Evolutionary conservation across 1,139 yeast genomes (phyloP).

Genomic region (Kodamaea suecica): DNA sequence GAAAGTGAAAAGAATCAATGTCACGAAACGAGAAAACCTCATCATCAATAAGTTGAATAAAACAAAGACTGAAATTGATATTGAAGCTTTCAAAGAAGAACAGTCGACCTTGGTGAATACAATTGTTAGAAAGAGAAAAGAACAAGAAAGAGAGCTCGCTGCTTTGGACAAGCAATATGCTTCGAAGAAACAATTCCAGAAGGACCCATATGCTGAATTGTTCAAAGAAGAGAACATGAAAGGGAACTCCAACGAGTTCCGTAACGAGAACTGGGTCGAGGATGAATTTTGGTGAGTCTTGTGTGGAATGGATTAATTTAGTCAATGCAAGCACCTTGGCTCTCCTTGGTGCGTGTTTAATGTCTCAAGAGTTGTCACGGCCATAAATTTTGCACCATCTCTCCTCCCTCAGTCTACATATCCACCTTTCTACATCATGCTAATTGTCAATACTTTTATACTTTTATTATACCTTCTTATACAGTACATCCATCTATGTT

Average conservation of each 20-base stretch:
- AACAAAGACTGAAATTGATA: slow-evolving; percentile 48
- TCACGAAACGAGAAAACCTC: slow-evolving; percentile 60
- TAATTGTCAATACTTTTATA: too few relatives aligned
- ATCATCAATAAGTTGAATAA: slow-evolving; percentile 64
- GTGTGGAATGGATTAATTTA: not conserved
- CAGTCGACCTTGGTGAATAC: slow-evolving; percentile 38
- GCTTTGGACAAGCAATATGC: slow-evolving; percentile 24
- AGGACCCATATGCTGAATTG: slow-evolving; percentile 56
- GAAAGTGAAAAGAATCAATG: slow-evolving; percentile 51
- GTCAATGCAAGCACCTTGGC: too few relatives aligned
- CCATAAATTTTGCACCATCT: too few relatives aligned
- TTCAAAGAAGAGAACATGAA: slow-evolving; percentile 49
- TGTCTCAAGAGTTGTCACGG: too few relatives aligned
- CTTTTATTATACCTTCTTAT: too few relatives aligned
- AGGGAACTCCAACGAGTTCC: slow-evolving; percentile 49
- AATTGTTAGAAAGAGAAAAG: slow-evolving; percentile 31
- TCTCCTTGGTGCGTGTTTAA: too few relatives aligned
- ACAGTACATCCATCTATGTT: slow-evolving; percentile 10
- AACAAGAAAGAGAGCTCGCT: slow-evolving; percentile 30
- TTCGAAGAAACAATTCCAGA: slow-evolving; percentile 31
- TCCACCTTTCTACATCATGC: too few relatives aligned
- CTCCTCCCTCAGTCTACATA: too few relatives aligned
- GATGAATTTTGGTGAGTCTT: slow-evolving; percentile 49
- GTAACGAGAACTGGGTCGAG: slow-evolving; percentile 59
- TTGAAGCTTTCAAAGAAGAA: slow-evolving; percentile 51